These are phyloP conservation scores for Ulmus americana DNA, from an alignment of 331 rosid genomes.

Conservation along the genomic window DNA sequence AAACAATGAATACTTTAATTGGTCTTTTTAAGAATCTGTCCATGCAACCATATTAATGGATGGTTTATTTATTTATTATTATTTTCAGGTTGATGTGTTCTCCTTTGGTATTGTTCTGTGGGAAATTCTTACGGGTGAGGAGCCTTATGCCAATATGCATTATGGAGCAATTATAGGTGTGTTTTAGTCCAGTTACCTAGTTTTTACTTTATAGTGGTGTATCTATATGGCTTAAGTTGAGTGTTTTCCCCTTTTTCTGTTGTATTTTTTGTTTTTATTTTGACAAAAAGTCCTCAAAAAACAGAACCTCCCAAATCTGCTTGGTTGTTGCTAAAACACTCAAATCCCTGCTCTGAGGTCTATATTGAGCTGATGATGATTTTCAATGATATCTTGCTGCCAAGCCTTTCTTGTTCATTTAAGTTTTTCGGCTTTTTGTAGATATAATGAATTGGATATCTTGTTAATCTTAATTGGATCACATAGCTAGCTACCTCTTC, in stretches of 20 bases:
- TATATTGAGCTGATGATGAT: too few species aligned
- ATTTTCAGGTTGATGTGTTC: conserved; percentile 48
- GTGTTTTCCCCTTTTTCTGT: not conserved
- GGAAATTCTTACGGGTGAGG: conserved; percentile 57
- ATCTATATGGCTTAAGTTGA: too few species aligned
- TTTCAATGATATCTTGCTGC: too few species aligned
- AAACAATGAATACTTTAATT: not conserved
- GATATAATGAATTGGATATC: too few species aligned
- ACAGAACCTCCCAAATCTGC: too few species aligned
- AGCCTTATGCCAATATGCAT: conserved; percentile 55
- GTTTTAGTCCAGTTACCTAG: not conserved
- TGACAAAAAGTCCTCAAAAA: too few species aligned
- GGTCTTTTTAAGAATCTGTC: not conserved
- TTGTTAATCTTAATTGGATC: too few species aligned
- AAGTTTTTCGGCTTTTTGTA: too few species aligned
- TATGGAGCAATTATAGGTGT: conserved; percentile 52
- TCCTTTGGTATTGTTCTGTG: conserved; percentile 55
- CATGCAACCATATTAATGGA: not conserved
- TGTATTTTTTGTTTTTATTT: not conserved
- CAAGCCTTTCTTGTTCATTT: too few species aligned
- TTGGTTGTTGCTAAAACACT: too few species aligned
- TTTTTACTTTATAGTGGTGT: too few species aligned
- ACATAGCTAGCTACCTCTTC: too few species aligned
- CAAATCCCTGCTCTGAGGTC: not conserved
- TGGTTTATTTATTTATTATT: not conserved